A percentile compares a stretch with the other conserved stretches of the same genome.
phyloP scores from a whole-genome alignment of 805 yeast species.

The Nakazawaea molendinolei region DNA sequence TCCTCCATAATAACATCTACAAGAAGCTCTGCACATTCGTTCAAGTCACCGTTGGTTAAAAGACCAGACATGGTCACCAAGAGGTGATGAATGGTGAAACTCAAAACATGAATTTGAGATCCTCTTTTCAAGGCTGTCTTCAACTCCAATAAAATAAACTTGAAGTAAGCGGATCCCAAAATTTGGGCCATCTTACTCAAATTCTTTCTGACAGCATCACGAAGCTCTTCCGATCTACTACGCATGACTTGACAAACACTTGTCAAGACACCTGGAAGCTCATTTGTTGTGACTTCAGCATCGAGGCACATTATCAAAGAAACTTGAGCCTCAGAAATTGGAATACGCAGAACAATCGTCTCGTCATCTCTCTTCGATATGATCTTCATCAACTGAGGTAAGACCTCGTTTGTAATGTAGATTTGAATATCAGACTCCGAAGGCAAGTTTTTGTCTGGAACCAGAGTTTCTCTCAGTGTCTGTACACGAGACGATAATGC shows the following conservation, averaged over 20 bases:
- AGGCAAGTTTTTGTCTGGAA: constrained; percentile 24
- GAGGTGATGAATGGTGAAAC: constrained; percentile 77
- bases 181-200: constrained; percentile 56
- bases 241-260: constrained; percentile 85
- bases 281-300: constrained; percentile 43
- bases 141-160: constrained; percentile 72
- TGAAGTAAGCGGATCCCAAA: constrained; percentile 69
- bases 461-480: constrained; percentile 13
- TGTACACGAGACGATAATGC: constrained; percentile 21
- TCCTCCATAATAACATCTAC: constrained; percentile 85
- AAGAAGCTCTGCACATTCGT: constrained; percentile 50
- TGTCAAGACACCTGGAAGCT: constrained; percentile 78
- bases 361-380: constrained; percentile 67
- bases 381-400: constrained; percentile 55
- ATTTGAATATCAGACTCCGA: constrained; percentile 30
- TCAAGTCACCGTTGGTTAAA: constrained; percentile 66
- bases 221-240: constrained; percentile 75
- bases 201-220: constrained; percentile 79
- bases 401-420: constrained; percentile 49
- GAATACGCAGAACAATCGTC: constrained; percentile 68
- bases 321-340: constrained; percentile 75
- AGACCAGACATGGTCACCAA: constrained; percentile 43
- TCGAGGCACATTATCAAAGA: constrained; percentile 59
- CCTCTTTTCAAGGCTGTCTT: constrained; percentile 78
- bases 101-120: constrained; percentile 87